Percentiles rank a stretch among this genome's conserved stretches.
Conservation (phyloP, 2,329 filamentous ascomycete species). For the Pseudogymnoascus verrucosus region DNA sequence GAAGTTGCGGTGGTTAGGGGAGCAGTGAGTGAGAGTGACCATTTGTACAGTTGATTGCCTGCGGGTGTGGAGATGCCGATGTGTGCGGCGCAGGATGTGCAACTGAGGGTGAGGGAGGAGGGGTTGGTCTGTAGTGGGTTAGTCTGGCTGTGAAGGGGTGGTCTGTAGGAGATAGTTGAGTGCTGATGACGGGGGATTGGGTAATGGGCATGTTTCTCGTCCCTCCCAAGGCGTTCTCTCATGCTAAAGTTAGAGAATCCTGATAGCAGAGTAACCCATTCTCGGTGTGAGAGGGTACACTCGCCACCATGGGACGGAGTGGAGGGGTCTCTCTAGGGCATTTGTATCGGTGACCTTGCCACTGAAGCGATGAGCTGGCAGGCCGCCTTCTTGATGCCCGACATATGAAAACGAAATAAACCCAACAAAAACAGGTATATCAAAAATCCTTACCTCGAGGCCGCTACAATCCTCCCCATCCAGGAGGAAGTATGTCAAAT, state of each 20-base stretch:
- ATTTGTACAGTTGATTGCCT: conserved; percentile 24
- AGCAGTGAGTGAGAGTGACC: conserved; percentile 12
- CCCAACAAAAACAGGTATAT: conserved; percentile 10
- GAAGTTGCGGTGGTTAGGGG: neutral
- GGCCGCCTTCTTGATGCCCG: conserved; percentile 59
- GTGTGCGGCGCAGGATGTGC: conserved; percentile 17
- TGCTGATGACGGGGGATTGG: conserved; percentile 15
- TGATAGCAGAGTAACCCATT: conserved; percentile 33
- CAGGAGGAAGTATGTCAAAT: conserved; percentile 70
- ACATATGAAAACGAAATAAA: neutral
- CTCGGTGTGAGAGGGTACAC: conserved; percentile 31
- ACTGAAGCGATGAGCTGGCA: conserved; percentile 40
- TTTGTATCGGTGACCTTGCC: conserved; percentile 60
- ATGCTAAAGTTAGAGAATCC: conserved; percentile 24
- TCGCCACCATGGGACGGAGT: conserved; percentile 21
- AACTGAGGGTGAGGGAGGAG: conserved; percentile 11
- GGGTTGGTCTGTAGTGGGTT: neutral
- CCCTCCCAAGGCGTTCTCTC: conserved; percentile 39
- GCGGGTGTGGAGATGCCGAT: conserved; percentile 20
- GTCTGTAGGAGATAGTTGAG: conserved; percentile 14
- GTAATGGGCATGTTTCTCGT: conserved; percentile 36
- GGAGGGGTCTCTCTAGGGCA: conserved; percentile 48
- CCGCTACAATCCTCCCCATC: conserved; percentile 54
- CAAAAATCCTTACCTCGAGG: conserved; percentile 32
- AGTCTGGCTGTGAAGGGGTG: neutral